phyloP scores from a whole-genome alignment of 306 rosid genomes.

The Pyrus communis region DNA sequence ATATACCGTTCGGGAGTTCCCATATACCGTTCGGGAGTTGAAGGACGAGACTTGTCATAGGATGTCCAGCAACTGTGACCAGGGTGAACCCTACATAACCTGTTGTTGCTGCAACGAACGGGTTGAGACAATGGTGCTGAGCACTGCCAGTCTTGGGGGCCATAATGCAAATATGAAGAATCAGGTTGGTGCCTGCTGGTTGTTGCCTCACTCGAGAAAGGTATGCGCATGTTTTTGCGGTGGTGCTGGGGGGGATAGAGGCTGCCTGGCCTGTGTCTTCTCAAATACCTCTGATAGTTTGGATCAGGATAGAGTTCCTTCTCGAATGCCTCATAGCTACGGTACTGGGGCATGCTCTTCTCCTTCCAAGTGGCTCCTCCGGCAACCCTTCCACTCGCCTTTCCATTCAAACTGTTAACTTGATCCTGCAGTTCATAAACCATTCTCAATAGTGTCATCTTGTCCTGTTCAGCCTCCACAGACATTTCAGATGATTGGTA shows the following conservation, averaged over 20 bases:
- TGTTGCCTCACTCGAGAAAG: constrained; percentile 64
- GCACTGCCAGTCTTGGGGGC: constrained; percentile 39
- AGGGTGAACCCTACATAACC: constrained; percentile 27
- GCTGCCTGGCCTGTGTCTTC: constrained; percentile 36
- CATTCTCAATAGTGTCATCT: constrained; percentile 53
- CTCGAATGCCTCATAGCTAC: constrained; percentile 28
- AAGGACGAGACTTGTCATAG: constrained; percentile 29
- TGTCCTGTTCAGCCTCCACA: constrained; percentile 43
- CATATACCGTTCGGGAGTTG: constrained; percentile 37
- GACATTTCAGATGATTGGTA: constrained; percentile 29
- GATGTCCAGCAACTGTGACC: constrained; percentile 29
- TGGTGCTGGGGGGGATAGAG: constrained; percentile 31
- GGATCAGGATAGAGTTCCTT: constrained; percentile 33
- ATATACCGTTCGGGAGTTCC: constrained; percentile 34
- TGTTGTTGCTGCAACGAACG: constrained; percentile 18
- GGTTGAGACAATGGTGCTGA: constrained; percentile 45
- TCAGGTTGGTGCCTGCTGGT: constrained; percentile 43
- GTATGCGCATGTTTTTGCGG: constrained; percentile 33
- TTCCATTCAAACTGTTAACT: constrained; percentile 33
- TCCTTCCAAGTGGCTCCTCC: constrained; percentile 28
- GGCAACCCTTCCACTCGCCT: constrained; percentile 31
- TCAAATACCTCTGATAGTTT: constrained; percentile 28
- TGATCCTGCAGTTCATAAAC: constrained; percentile 55
- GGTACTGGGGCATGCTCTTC: constrained; percentile 26
- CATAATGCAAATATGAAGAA: constrained; percentile 31